phyloP scores from a whole-genome alignment of 2,329 filamentous ascomycete genomes.

The Waltergamsia citrina region DNA sequence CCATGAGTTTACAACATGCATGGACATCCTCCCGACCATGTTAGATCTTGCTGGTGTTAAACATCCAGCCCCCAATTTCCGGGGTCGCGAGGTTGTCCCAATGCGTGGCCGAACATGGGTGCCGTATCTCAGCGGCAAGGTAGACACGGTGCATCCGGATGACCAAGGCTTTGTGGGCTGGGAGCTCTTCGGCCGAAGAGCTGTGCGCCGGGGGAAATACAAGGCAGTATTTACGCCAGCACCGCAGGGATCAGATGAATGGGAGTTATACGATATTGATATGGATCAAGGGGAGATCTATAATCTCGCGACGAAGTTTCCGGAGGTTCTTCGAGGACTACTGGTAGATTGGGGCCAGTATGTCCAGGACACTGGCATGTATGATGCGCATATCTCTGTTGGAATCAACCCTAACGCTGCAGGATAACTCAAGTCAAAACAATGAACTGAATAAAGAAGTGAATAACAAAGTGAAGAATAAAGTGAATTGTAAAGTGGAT shows the following conservation, averaged over 20 bases:
- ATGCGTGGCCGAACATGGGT: slow-evolving; percentile 30
- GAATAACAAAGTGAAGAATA: too few species aligned
- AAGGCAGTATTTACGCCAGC: slow-evolving; percentile 49
- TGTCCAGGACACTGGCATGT: background rate
- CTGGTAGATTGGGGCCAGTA: background rate
- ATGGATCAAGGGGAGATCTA: slow-evolving; percentile 41
- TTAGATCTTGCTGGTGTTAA: slow-evolving; percentile 31
- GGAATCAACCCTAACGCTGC: too few species aligned
- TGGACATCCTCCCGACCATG: slow-evolving; percentile 38
- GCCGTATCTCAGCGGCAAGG: background rate
- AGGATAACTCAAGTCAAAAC: too few species aligned
- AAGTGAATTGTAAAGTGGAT: too few species aligned
- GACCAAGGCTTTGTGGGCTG: slow-evolving; percentile 41
- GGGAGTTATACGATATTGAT: slow-evolving; percentile 46
- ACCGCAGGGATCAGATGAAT: slow-evolving; percentile 35
- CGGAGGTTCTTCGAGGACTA: background rate
- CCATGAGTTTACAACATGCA: slow-evolving; percentile 26
- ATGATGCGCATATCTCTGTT: background rate
- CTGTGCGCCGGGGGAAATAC: slow-evolving; percentile 44
- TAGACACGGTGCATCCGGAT: background rate
- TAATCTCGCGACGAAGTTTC: background rate
- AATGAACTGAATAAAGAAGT: too few species aligned
- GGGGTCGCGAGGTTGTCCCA: slow-evolving; percentile 34
- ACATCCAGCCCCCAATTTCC: slow-evolving; percentile 23
- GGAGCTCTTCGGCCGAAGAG: slow-evolving; percentile 43